Evolutionary conservation across 176 grass and related monocot genomes (phyloP).

Genomic region (Phyllostachys edulis): DNA sequence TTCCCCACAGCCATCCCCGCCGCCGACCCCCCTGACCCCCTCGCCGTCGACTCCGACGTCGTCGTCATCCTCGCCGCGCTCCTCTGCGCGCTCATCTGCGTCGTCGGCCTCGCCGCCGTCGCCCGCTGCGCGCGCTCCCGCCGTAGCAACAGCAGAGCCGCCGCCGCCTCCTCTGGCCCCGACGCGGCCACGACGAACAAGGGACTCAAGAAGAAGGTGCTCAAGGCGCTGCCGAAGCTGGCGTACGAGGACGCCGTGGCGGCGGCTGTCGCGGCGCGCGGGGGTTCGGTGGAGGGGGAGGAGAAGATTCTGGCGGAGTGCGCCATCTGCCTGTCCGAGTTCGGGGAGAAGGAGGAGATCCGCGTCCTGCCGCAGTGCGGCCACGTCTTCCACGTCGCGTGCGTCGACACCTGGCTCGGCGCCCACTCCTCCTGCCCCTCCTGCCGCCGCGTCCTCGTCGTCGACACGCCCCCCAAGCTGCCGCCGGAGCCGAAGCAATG

Average conservation of each 20-base stretch:
- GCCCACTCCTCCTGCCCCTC: slow-evolving; percentile 72
- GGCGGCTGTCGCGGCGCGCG: slow-evolving; percentile 43
- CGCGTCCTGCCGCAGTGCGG: slow-evolving; percentile 79
- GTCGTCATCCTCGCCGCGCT: slow-evolving; percentile 74
- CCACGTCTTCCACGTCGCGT: slow-evolving; percentile 67
- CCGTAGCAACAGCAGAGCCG: slow-evolving; percentile 14
- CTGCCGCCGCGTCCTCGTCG: slow-evolving; percentile 61
- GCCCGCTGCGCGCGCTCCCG: slow-evolving; percentile 48
- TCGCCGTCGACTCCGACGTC: slow-evolving; percentile 51
- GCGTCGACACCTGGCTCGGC: slow-evolving; percentile 69
- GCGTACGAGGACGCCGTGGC: slow-evolving; percentile 58
- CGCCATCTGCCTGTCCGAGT: slow-evolving; percentile 62
- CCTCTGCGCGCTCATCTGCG: slow-evolving; percentile 65
- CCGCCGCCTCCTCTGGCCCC: not conserved
- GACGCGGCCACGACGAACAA: slow-evolving; percentile 22
- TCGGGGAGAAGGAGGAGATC: slow-evolving; percentile 62
- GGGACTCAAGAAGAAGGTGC: slow-evolving; percentile 66
- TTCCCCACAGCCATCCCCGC: not conserved
- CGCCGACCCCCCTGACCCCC: not conserved
- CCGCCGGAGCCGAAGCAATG: slow-evolving; percentile 40
- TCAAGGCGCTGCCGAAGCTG: slow-evolving; percentile 58
- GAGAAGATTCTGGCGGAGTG: slow-evolving; percentile 46
- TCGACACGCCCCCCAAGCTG: slow-evolving; percentile 14
- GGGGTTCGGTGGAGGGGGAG: slow-evolving; percentile 28
- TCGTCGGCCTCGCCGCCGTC: slow-evolving; percentile 53